These are phyloP conservation scores for Rhizoclosmatium globosum DNA, from an alignment of 192 early-diverging fungal genomes.

Conservation along the genomic window DNA sequence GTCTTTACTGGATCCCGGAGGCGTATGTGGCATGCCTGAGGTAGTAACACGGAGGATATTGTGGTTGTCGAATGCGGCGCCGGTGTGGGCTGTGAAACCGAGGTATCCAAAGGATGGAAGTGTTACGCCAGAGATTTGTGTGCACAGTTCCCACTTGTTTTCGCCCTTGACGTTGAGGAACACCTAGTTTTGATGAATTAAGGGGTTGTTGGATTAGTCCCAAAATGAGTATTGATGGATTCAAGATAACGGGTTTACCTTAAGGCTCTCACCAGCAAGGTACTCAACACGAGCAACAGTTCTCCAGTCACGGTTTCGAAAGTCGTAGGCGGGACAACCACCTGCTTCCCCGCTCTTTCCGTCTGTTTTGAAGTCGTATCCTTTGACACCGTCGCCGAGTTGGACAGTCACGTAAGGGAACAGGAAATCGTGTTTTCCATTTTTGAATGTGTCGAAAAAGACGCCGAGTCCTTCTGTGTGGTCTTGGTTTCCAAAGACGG, in stretches of 20 bases:
- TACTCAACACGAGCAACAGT: slow-evolving; percentile 77
- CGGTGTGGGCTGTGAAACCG: slow-evolving; percentile 91
- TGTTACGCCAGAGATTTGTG: slow-evolving; percentile 74
- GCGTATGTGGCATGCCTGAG: slow-evolving; percentile 43
- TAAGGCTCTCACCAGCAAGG: slow-evolving; percentile 64
- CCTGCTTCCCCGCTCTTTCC: slow-evolving; percentile 69
- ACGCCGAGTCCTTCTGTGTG: slow-evolving; percentile 89
- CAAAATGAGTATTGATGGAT: slow-evolving; percentile 50
- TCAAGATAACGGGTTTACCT: slow-evolving; percentile 42
- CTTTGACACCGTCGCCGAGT: slow-evolving; percentile 85
- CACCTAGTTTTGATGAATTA: slow-evolving; percentile 41
- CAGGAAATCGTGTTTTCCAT: slow-evolving; percentile 62
- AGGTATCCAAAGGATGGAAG: slow-evolving; percentile 79
- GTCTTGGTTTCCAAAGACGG: slow-evolving; percentile 89
- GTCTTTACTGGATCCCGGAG: too few species aligned
- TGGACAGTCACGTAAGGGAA: slow-evolving; percentile 92
- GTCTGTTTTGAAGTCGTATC: slow-evolving; percentile 85
- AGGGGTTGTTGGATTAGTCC: slow-evolving; percentile 63
- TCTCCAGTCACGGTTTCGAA: slow-evolving; percentile 69
- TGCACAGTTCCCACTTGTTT: slow-evolving; percentile 84
- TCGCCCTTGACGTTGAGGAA: slow-evolving; percentile 60
- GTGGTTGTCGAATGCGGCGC: slow-evolving; percentile 75
- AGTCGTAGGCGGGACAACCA: slow-evolving; percentile 69
- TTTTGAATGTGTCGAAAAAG: slow-evolving; percentile 96
- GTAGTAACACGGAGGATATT: slow-evolving; percentile 40